phyloP scores from a whole-genome alignment of 2,329 filamentous ascomycete species.

The Colletotrichum eremochloae region DNA sequence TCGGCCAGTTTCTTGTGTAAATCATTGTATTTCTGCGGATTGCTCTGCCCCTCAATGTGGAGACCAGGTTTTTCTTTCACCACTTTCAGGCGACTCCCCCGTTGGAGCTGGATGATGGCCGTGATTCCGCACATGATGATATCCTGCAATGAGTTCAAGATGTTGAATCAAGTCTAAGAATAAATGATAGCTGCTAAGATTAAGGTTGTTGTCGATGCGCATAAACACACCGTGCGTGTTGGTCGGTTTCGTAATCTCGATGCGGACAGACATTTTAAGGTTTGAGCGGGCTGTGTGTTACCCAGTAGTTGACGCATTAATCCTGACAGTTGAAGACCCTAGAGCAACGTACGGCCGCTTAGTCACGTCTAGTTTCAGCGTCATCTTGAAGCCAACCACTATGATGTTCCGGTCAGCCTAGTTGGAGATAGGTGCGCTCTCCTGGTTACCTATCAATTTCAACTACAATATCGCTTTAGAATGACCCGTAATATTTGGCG shows the following conservation, averaged over 20 bases:
- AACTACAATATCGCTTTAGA: neutral
- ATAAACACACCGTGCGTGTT: neutral
- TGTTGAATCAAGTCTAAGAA: no score
- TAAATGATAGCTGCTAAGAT: no score
- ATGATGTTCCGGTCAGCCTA: neutral
- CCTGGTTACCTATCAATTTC: no score
- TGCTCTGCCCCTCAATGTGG: neutral
- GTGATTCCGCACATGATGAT: constrained; percentile 37
- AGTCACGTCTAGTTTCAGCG: neutral
- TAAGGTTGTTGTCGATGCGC: neutral
- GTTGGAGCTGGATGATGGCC: constrained; percentile 14
- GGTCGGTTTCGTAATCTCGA: no score
- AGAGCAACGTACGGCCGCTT: neutral
- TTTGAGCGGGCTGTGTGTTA: neutral
- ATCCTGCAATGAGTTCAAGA: neutral
- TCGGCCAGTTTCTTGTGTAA: constrained; percentile 14
- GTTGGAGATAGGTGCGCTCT: no score
- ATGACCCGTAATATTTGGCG: neutral
- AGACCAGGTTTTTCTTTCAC: neutral
- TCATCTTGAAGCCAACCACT: neutral
- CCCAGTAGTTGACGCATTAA: neutral
- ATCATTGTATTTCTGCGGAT: neutral
- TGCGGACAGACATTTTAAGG: neutral
- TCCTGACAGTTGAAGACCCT: no score
- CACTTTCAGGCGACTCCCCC: neutral